Conservation (phyloP, 345 rosid species). For the Combretum micranthum region DNA sequence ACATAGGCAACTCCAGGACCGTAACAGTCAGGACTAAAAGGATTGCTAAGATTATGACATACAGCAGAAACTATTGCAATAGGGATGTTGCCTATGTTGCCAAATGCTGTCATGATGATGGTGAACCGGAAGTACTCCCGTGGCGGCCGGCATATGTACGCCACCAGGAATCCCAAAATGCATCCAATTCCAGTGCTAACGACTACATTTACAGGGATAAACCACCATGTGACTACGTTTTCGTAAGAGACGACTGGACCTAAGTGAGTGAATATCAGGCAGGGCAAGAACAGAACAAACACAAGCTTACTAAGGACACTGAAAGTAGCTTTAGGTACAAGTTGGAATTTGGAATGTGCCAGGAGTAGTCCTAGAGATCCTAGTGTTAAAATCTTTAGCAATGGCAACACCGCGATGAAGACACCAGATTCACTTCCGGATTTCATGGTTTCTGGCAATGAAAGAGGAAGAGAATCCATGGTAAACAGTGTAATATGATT, state of each 20-base stretch:
- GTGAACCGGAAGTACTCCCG: slow-evolving; percentile 72
- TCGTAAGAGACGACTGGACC: slow-evolving; percentile 64
- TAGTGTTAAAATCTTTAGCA: slow-evolving; percentile 68
- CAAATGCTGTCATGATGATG: slow-evolving; percentile 84
- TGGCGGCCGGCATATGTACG: slow-evolving; percentile 68
- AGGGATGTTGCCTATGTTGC: slow-evolving; percentile 84
- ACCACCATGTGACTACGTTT: slow-evolving; percentile 68
- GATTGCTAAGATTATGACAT: slow-evolving; percentile 54
- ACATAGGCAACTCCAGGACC: slow-evolving; percentile 83
- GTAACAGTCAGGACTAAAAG: slow-evolving; percentile 65
- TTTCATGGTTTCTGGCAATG: slow-evolving; percentile 8
- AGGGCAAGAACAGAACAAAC: slow-evolving; percentile 83
- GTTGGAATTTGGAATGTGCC: slow-evolving; percentile 56
- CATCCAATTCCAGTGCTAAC: slow-evolving; percentile 58
- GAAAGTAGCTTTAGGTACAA: slow-evolving; percentile 67
- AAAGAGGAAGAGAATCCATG: no score
- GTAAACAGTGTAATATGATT: no score
- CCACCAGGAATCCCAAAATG: slow-evolving; percentile 65
- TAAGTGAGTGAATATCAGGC: slow-evolving; percentile 80
- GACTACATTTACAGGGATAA: slow-evolving; percentile 82
- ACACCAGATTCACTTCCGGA: slow-evolving; percentile 29
- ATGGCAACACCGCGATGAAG: slow-evolving; percentile 50
- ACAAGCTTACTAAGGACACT: slow-evolving; percentile 87
- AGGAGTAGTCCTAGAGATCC: slow-evolving; percentile 72
- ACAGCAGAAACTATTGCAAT: slow-evolving; percentile 83